Base-by-base conservation (phyloP, 306 rosid species). In the Erythrophleum fordii region DNA sequence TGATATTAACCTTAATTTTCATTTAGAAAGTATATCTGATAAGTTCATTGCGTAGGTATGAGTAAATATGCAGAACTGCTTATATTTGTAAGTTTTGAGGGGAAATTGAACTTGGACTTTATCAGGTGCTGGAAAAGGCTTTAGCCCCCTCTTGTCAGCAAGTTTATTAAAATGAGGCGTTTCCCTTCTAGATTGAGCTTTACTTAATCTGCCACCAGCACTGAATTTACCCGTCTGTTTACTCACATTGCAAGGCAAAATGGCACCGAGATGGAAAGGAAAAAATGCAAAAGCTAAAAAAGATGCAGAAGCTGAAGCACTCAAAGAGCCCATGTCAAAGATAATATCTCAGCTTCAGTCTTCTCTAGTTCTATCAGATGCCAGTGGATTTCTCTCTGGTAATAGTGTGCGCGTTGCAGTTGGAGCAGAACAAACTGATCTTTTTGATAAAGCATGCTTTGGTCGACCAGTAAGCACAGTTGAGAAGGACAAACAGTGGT, bases 201-300 rank as follows among this genome's bases (percentile, higher is more conserved):
- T 62, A 42, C 73, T 49, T 73, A 25, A 39, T 42, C 35, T 39
- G 17, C n/a, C 9, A n/a, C n/a, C 9, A n/a, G 48, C 64, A 51
- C 16, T 7, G 25, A 60, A 25, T 75, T 79, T 46, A 82, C 18
- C n/a, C 23, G 5, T 45, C 51, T 9, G 10, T 73, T 52, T 61
- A 60, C 48, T n/a, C 74, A 48, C 55, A 44, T 79, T 71, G 16
- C 9, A 48, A 56, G 80, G 69, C 17, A 52, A 22, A 65, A 91
- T 93, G 93, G 89, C 84, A 29, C 90, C 92, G 5, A 87, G 95
- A 87, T 91, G 98, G 98, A 93, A 93, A 85, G 98, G 91, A 73
- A 90, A 90, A 83, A 89, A 83, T 55, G 70, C 89, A 39, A 87
- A 87, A 81, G 91, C 98, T 49, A 82, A 82, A 72, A 93, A 89